A percentile compares a stretch with the other conserved stretches of the same genome.
Conservation (phyloP, 2,329 filamentous ascomycete species). For the Chrysoporthe austroafricana region DNA sequence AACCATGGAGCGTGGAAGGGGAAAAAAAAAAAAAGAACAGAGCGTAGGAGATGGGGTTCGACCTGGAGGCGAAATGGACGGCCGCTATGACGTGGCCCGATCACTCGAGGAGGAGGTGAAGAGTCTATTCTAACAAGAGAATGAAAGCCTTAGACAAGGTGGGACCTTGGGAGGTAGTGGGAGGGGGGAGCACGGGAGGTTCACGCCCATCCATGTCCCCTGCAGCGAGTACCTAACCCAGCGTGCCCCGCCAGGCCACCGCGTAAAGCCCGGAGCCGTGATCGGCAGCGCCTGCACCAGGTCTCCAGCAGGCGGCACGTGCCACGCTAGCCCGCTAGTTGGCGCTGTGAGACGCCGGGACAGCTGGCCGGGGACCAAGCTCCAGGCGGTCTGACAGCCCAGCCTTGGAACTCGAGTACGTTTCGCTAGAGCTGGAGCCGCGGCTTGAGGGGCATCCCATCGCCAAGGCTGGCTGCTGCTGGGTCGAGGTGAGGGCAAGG, state of each 20-base stretch:
- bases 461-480: neutral
- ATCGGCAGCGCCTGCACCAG: neutral
- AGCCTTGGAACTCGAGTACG: neutral
- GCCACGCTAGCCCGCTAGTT: neutral
- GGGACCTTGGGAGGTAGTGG: no score
- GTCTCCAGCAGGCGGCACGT: neutral
- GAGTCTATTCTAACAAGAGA: neutral
- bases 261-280: neutral
- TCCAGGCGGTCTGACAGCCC: neutral
- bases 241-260: no score
- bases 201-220: no score
- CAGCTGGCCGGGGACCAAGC: neutral
- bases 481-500: neutral
- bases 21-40: neutral
- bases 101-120: neutral
- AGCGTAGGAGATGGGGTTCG: neutral
- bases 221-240: no score
- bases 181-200: no score
- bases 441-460: neutral
- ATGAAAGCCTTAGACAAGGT: no score
- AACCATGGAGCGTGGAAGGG: neutral
- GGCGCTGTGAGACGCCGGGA: neutral
- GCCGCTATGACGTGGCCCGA: neutral
- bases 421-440: slow-evolving; percentile 2
- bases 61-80: neutral